Evolutionary conservation across 768 basidiomycete species (phyloP), one percentile per base, ranked within the genome.

Genomic region (Boletus pseudo-olivaceus): DNA sequence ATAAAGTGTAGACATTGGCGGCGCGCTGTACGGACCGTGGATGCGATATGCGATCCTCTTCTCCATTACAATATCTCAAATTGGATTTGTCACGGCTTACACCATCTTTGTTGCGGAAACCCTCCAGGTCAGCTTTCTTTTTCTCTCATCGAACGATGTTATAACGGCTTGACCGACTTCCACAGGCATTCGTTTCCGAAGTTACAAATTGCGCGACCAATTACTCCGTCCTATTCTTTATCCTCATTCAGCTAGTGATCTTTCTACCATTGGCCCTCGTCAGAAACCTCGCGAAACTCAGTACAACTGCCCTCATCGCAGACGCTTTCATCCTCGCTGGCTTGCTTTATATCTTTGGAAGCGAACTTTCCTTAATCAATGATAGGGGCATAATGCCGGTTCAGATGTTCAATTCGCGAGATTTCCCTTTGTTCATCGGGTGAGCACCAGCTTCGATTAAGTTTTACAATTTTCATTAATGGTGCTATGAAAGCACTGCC

Each of bases 71-170:
- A 67, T 95, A 23, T 98, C 96, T 1, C 97, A 94, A 68, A 74
- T 95, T 34, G 93, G 93, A 38, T 95, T 94, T 69, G 88, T 90
- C 42, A 67, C 83, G 33, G 94, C 94, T 12, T 99, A 99, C 70
- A 93, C 87, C 15, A 97, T 98, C 67, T 98, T 98, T 68, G 93
- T 98, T 40, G 88, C 95, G 1, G 83, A 95, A 73, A 97, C 95
- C 67, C 79, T 93, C 14, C 84, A 82, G 69, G 81, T 77, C 56
- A 17, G 63, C 34, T 2, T 42, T 30, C 23, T 51, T 5, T 54
- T 26, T 41, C 35, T 38, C 14, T 11, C 10, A 23, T n/a, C 0
- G 5, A 47, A 9, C 27, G 5, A 5, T 33, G 5, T 14, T 19
- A 20, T 37, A 19, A 41, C 15, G 26, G 1, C 6, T 30, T 41